A percentile compares a stretch with the other conserved stretches of the same genome.
phyloP scores from a whole-genome alignment of 129 eudicot species.

The Flaveria ramosissima region DNA sequence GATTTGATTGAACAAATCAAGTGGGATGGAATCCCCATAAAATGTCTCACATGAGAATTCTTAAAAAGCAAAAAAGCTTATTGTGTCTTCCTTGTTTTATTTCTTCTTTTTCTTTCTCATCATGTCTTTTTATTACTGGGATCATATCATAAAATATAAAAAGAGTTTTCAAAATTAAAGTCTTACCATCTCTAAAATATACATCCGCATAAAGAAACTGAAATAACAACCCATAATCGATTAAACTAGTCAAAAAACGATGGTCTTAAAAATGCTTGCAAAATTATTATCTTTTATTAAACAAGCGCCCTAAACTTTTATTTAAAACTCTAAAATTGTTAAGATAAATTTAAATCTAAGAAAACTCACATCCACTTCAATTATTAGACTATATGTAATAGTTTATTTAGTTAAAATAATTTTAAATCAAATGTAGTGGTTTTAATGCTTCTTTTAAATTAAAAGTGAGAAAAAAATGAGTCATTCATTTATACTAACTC shows the following conservation, averaged over 20 bases:
- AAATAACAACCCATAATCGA: too few relatives aligned
- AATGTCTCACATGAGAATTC: slow-evolving; percentile 31
- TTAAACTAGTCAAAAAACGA: too few relatives aligned
- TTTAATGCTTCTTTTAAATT: too few relatives aligned
- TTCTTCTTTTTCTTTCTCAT: neutral
- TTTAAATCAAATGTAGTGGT: too few relatives aligned
- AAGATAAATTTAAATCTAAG: neutral
- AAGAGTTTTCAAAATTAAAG: too few relatives aligned
- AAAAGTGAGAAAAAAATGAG: too few relatives aligned
- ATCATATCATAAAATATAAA: too few relatives aligned
- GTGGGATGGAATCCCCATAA: slow-evolving; percentile 43
- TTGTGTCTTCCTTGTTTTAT: slow-evolving; percentile 20
- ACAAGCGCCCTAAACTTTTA: neutral
- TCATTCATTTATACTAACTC: too few relatives aligned
- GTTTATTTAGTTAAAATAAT: too few relatives aligned
- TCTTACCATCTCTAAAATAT: neutral
- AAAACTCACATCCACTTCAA: neutral
- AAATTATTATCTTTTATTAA: too few relatives aligned
- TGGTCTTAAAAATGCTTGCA: too few relatives aligned
- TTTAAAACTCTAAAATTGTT: neutral
- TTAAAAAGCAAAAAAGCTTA: slow-evolving; percentile 22
- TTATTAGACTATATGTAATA: neutral
- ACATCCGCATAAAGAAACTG: too few relatives aligned
- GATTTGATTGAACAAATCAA: slow-evolving; percentile 32
- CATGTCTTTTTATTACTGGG: neutral